Evolutionary conservation across 768 basidiomycete species (phyloP).

Genomic region (Rhodotorula diobovata): DNA sequence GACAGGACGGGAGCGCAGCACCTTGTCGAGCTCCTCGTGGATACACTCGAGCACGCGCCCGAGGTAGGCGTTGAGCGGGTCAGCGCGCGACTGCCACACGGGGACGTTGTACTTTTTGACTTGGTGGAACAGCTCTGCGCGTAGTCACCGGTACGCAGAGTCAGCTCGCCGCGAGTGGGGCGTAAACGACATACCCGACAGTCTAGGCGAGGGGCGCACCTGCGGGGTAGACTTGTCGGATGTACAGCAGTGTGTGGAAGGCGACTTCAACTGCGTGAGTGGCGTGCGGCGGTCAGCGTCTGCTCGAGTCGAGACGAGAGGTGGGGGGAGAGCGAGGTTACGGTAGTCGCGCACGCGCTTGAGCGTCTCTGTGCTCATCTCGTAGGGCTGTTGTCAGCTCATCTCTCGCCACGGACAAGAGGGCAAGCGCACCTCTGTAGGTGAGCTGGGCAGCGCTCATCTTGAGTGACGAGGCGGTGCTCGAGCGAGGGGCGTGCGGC

Average conservation of each 20-base stretch:
- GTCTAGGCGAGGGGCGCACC: conserved; percentile 1
- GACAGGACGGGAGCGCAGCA: conserved; percentile 46
- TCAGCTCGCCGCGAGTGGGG: background rate
- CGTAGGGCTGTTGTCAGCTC: background rate
- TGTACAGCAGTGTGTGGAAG: conserved; percentile 84
- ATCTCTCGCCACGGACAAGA: too few relatives aligned
- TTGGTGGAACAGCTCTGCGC: conserved; percentile 68
- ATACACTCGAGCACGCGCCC: conserved; percentile 80
- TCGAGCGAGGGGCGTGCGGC: too few relatives aligned
- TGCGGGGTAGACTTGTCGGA: conserved; percentile 82
- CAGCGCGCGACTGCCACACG: conserved; percentile 88
- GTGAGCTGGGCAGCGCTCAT: conserved; percentile 8
- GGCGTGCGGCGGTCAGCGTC: background rate
- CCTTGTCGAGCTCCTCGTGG: conserved; percentile 66
- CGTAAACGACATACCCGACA: background rate
- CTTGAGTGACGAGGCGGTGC: background rate
- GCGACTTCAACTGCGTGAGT: conserved; percentile 76
- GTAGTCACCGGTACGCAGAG: background rate
- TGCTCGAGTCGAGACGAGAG: too few relatives aligned
- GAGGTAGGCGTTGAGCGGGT: conserved; percentile 79
- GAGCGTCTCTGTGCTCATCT: conserved; percentile 34
- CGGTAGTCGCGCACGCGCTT: conserved; percentile 39
- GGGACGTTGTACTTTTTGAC: conserved; percentile 85
- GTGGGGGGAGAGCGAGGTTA: background rate
- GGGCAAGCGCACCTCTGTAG: conserved; percentile 15